A percentile compares a stretch with the other conserved stretches of the same genome.
Evolutionary conservation across 2,329 filamentous ascomycete genomes (phyloP).

Genomic region (Microdochium trichocladiopsis): DNA sequence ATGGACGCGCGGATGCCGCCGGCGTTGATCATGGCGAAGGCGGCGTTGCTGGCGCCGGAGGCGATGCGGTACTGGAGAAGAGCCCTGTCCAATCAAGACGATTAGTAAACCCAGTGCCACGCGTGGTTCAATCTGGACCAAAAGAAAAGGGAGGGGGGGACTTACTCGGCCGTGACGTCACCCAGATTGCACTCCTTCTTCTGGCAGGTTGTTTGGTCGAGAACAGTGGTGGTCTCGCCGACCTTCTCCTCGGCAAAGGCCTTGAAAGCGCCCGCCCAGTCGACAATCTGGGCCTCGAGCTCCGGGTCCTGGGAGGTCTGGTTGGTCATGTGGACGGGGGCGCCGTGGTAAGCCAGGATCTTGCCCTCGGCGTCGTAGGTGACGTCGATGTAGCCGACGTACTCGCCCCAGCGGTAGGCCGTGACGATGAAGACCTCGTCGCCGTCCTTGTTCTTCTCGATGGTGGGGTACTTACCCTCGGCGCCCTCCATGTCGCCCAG

Average conservation of each 20-base stretch:
- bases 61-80: slow-evolving; percentile 54
- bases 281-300: slow-evolving; percentile 50
- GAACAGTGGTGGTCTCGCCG: slow-evolving; percentile 43
- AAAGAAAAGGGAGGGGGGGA: slow-evolving; percentile 14
- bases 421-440: slow-evolving; percentile 65
- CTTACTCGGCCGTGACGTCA: slow-evolving; percentile 44
- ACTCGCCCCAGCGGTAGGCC: slow-evolving; percentile 62
- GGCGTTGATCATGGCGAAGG: slow-evolving; percentile 56
- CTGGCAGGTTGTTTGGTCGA: slow-evolving; percentile 54
- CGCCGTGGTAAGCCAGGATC: slow-evolving; percentile 55
- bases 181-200: slow-evolving; percentile 50
- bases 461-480: slow-evolving; percentile 56
- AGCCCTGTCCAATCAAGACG: slow-evolving; percentile 34
- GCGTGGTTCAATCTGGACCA: slow-evolving; percentile 15
- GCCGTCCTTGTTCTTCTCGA: slow-evolving; percentile 51
- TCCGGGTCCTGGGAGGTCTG: slow-evolving; percentile 46
- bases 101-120: not conserved
- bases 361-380: slow-evolving; percentile 54
- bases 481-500: slow-evolving; percentile 46
- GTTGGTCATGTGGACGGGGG: slow-evolving; percentile 58
- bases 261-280: slow-evolving; percentile 56
- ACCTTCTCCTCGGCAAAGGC: slow-evolving; percentile 50
- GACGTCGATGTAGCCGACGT: slow-evolving; percentile 60
- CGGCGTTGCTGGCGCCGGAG: slow-evolving; percentile 29
- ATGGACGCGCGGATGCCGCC: slow-evolving; percentile 60